Percentiles rank a stretch among this genome's conserved stretches.
Evolutionary conservation across 192 early-diverging fungal species (phyloP).

Genomic region (Coemansia sp.): DNA sequence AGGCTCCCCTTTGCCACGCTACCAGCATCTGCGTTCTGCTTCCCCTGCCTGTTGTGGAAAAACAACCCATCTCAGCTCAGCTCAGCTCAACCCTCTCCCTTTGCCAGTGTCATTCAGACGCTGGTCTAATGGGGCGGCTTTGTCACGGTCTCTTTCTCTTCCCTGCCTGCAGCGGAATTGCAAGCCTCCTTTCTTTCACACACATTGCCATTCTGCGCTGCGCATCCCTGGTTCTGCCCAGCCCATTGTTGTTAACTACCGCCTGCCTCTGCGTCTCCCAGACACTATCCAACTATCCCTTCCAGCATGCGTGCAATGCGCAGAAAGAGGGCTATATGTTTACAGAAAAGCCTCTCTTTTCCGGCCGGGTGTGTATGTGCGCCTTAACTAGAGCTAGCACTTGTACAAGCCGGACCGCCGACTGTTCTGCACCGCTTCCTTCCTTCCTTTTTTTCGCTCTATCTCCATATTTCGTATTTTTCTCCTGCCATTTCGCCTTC

Average conservation of each 20-base stretch:
- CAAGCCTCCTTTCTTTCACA: conserved; percentile 10
- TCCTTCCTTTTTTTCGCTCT: background rate
- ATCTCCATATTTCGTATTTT: background rate
- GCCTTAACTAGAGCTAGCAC: background rate
- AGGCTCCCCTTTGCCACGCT: background rate
- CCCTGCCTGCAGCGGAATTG: background rate
- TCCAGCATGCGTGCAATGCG: background rate
- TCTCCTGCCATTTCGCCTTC: background rate
- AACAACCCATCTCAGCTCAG: background rate
- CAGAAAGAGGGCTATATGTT: conserved; percentile 4
- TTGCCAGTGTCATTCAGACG: too few relatives aligned
- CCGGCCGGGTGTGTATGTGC: background rate
- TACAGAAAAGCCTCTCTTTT: conserved; percentile 8
- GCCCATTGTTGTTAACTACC: conserved; percentile 7
- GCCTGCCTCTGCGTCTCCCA: background rate
- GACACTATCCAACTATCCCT: too few relatives aligned
- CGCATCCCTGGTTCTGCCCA: background rate
- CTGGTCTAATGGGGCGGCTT: too few relatives aligned
- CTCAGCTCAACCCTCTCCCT: background rate
- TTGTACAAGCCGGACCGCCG: background rate
- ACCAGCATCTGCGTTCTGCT: background rate
- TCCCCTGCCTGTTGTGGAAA: background rate
- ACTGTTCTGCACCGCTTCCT: background rate
- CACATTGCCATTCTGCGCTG: conserved; percentile 1
- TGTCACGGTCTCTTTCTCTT: background rate